These are phyloP conservation scores for Colletotrichum trifolii DNA, from an alignment of 2,329 filamentous ascomycete species.

Conservation along the genomic window DNA sequence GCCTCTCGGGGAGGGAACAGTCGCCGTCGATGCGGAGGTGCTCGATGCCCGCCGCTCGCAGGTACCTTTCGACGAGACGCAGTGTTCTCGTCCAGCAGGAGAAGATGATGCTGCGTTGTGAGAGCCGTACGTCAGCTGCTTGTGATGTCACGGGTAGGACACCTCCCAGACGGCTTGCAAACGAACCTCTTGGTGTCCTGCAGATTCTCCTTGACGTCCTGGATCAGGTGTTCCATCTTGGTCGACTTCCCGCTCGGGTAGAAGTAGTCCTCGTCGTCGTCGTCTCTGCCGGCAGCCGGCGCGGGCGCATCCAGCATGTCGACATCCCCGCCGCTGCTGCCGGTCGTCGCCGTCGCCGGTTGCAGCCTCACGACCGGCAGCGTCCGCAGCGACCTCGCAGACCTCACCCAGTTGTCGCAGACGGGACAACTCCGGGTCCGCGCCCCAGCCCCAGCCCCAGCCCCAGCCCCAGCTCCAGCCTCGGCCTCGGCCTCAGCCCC, in stretches of 20 bases:
- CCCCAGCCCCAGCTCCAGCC: neutral
- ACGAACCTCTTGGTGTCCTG: conserved; percentile 42
- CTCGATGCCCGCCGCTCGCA: conserved; percentile 41
- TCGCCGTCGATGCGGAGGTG: conserved; percentile 58
- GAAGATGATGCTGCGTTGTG: conserved; percentile 53
- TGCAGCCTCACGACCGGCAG: conserved; percentile 10
- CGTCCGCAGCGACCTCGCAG: neutral
- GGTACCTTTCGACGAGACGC: conserved; percentile 47
- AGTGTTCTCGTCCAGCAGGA: conserved; percentile 59
- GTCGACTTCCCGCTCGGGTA: conserved; percentile 43
- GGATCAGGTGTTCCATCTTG: conserved; percentile 47
- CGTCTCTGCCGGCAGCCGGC: conserved; percentile 1
- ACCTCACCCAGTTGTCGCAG: conserved; percentile 37
- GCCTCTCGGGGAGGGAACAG: conserved; percentile 47
- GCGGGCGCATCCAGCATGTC: conserved; percentile 7
- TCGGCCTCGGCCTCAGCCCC: no score
- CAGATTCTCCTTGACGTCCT: conserved; percentile 43
- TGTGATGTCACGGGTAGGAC: conserved; percentile 1
- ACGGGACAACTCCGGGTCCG: conserved; percentile 39
- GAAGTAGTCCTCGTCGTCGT: conserved; percentile 43
- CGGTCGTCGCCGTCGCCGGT: neutral
- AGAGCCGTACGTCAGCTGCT: neutral
- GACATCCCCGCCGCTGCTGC: neutral
- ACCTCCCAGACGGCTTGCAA: neutral
- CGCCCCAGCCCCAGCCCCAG: neutral